Base-by-base conservation (phyloP, 1,284 basidiomycete species). In the Crucibulum cyathiforme region DNA sequence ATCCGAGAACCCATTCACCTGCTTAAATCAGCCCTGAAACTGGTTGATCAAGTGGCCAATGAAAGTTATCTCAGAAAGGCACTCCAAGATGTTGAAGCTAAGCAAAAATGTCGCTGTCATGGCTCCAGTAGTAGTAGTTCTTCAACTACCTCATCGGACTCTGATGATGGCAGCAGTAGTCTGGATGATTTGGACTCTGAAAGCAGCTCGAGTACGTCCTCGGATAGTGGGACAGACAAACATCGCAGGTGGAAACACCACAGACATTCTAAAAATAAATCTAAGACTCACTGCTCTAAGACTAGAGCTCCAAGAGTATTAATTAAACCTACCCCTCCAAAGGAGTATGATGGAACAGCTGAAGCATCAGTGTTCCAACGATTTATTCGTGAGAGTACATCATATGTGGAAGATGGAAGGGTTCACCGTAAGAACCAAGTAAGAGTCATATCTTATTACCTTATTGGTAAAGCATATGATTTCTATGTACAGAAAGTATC, bases 401-500 rank as follows among this genome's bases (percentile, higher is more conserved):
- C 67, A 7, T 77, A 77, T 61, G 39, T 41, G 9, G 9, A 41
- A 41, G 39, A 41, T 41, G 39, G 39, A n/a, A 41, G n/a, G n/a
- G 39, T 41, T 9, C n/a, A 9, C 9, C 39, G 39, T 9, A 41
- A 41, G 39, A 9, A 41, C 9, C 39, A 41, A 41, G 39, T 41
- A n/a, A 9, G 9, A 9, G n/a, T 41, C n/a, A 41, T 41, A 9
- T 41, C 39, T 9, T 41, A 41, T n/a, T 41, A 41, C 39, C 60
- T 8, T 2, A 73, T 55, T 1, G 78, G 73, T 0, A 70, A 70
- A n/a, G 80, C 79, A 0, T 75, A 78, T 57, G 66, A 75, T 15
- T 83, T 78, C 57, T 85, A 77, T 54, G 67, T 75, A 0, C 69
- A 63, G 4, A 67, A 75, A 19, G 78, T 80, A 0, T 62, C 75